Evolutionary conservation across 805 yeast species (phyloP).

Genomic region (Kluyveromyces wickerhamii): DNA sequence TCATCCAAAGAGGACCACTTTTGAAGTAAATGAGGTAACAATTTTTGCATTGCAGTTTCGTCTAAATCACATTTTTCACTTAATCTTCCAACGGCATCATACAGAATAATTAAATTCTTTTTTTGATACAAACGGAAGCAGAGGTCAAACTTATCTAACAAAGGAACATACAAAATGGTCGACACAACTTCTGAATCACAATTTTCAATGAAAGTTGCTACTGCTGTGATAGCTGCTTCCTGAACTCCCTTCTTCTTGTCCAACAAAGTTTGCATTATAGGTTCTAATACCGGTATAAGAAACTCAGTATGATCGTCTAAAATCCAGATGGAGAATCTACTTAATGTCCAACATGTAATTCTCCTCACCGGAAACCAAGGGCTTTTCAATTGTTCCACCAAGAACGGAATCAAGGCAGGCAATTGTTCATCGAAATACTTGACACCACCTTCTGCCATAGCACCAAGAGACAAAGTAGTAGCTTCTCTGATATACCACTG

Average conservation of each 20-base stretch:
- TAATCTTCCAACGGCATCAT: conserved; percentile 86
- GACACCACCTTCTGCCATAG: conserved; percentile 83
- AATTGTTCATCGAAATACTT: conserved; percentile 62
- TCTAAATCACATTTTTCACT: conserved; percentile 63
- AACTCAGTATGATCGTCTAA: conserved; percentile 61
- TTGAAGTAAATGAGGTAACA: conserved; percentile 73
- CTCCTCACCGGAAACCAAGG: conserved; percentile 79
- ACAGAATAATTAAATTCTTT: conserved; percentile 70
- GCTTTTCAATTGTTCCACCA: conserved; percentile 73
- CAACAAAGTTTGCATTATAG: conserved; percentile 65
- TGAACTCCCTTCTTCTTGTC: conserved; percentile 91
- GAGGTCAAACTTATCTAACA: conserved; percentile 59
- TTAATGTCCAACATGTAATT: conserved; percentile 92
- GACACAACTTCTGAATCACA: conserved; percentile 56
- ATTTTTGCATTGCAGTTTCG: conserved; percentile 46
- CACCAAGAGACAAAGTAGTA: conserved; percentile 89
- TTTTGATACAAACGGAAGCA: conserved; percentile 77
- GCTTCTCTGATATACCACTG: conserved; percentile 93
- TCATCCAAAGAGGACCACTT: conserved; percentile 76
- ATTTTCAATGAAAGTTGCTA: conserved; percentile 74
- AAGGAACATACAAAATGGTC: conserved; percentile 51
- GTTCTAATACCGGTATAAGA: conserved; percentile 68
- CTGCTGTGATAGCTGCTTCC: conserved; percentile 84
- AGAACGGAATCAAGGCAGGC: conserved; percentile 75
- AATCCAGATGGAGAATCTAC: conserved; percentile 80